Conservation (phyloP, 1,284 basidiomycete genomes). For the Thelephora terrestris region DNA sequence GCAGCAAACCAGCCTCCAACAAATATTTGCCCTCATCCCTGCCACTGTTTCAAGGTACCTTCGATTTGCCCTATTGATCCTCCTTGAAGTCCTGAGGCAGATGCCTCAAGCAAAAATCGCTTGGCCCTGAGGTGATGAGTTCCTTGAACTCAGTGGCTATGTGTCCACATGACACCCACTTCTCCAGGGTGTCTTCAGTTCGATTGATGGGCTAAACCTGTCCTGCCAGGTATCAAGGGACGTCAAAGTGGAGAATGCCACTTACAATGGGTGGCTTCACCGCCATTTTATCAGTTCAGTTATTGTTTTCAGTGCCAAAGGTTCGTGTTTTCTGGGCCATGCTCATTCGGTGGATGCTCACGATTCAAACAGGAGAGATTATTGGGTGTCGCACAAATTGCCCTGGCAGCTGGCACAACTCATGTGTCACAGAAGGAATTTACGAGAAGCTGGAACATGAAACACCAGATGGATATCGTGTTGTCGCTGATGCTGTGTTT, state of each 20-base stretch:
- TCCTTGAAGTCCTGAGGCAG: slow-evolving; percentile 21
- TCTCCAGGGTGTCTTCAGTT: slow-evolving; percentile 31
- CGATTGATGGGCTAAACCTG: slow-evolving; percentile 21
- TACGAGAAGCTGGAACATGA: not conserved
- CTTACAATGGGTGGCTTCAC: slow-evolving; percentile 38
- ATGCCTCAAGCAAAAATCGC: slow-evolving; percentile 26
- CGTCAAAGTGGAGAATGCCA: slow-evolving; percentile 34
- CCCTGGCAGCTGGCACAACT: slow-evolving; percentile 5
- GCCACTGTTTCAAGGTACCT: slow-evolving; percentile 25
- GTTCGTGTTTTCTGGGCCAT: not conserved
- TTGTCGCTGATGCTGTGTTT: slow-evolving; percentile 12
- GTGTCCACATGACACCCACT: slow-evolving; percentile 22
- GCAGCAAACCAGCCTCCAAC: slow-evolving; percentile 25
- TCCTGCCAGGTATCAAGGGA: slow-evolving; percentile 19
- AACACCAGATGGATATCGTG: slow-evolving; percentile 9
- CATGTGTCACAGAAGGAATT: not conserved
- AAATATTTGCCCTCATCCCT: slow-evolving; percentile 27
- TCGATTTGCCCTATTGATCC: slow-evolving; percentile 22
- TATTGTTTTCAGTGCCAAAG: slow-evolving; percentile 19
- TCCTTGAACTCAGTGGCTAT: slow-evolving; percentile 2
- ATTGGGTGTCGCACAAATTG: not conserved
- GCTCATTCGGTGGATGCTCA: not conserved
- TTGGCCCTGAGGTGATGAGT: slow-evolving; percentile 24
- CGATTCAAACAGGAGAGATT: not conserved
- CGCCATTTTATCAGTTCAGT: slow-evolving; percentile 28